Conservation (phyloP, 2,329 filamentous ascomycete species). For the Rosellinia necatrix region DNA sequence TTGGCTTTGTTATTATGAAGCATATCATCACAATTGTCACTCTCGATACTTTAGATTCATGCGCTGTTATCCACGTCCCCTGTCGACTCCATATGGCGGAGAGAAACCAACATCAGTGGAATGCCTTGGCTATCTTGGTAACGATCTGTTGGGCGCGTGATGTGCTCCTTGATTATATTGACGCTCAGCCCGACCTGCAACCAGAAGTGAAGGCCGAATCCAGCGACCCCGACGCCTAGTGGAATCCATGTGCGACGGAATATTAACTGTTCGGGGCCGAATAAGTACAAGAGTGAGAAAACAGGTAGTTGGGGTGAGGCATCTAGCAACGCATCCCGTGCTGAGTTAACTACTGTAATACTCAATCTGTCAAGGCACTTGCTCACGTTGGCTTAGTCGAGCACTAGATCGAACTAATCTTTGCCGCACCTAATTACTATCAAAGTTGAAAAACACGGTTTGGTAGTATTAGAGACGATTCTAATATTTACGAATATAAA, state of each 20-base stretch:
- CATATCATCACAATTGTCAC: constrained; percentile 40
- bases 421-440: too few species aligned
- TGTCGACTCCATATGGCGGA: constrained; percentile 40
- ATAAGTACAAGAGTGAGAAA: neutral
- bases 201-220: constrained; percentile 16
- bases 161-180: constrained; percentile 24
- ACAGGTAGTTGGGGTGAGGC: neutral
- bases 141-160: constrained; percentile 43
- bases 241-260: constrained; percentile 23
- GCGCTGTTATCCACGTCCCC: constrained; percentile 34
- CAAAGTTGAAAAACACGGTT: too few species aligned
- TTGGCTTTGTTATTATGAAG: constrained; percentile 40
- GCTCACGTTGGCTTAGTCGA: too few species aligned
- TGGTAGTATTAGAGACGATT: too few species aligned
- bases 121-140: constrained; percentile 40
- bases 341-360: neutral
- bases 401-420: too few species aligned
- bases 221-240: constrained; percentile 36
- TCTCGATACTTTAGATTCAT: constrained; percentile 36
- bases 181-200: constrained; percentile 16
- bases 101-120: constrained; percentile 41
- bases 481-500: too few species aligned
- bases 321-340: neutral
- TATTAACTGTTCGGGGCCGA: neutral
- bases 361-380: too few species aligned